Base-by-base conservation (phyloP, 2,329 filamentous ascomycete genomes). In the Ceratocystiopsis minuta region DNA sequence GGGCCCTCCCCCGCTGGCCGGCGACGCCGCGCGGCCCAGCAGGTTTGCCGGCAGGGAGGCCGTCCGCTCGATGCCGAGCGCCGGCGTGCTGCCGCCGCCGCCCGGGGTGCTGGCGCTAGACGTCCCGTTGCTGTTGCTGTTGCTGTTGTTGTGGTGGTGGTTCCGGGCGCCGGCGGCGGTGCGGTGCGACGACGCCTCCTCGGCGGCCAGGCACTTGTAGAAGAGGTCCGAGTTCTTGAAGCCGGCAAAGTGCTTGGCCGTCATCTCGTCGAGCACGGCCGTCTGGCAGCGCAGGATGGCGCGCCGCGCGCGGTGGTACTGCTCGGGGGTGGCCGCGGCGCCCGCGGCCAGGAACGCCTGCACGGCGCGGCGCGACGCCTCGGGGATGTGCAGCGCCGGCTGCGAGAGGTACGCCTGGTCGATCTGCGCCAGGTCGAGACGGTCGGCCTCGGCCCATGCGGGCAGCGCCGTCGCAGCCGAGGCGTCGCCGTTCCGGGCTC, bases 141-240 rank as follows among this genome's bases (percentile, higher is more conserved):
- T 13, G 31, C 4, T 33, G 37, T 28, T 18, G 18, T 16, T 35
- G n/a, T n/a, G n/a, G 35, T 1, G 2, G 52, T 51, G 38, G 53
- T 52, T 10, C 51, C 53, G 31, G 52, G 49, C 33, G 34, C 20
- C 33, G 40, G 43, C 36, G 41, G 52, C 24, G 36, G 52, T 28
- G 44, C 39, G 47, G 45, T 31, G 44, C 42, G 54, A 65, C 2
- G 71, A 66, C 36, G 73, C 68, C 59, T 94, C 86, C 53, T 93
- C 84, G 13, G 88, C 82, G 9, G 88, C 85, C 1, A 98, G 67
- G 55, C 87, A 95, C 57, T 98, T 98, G 65, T 90, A 96, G 57
- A 86, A 98, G 1, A 98, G 60, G 54, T 96, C 90, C 0, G 90
- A 94, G 51, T 78, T 82, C 54, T 87, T 93, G 64, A 98, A 98